Evolutionary conservation across 768 basidiomycete species (phyloP).

Genomic region (Macrolepiota albuminosa): DNA sequence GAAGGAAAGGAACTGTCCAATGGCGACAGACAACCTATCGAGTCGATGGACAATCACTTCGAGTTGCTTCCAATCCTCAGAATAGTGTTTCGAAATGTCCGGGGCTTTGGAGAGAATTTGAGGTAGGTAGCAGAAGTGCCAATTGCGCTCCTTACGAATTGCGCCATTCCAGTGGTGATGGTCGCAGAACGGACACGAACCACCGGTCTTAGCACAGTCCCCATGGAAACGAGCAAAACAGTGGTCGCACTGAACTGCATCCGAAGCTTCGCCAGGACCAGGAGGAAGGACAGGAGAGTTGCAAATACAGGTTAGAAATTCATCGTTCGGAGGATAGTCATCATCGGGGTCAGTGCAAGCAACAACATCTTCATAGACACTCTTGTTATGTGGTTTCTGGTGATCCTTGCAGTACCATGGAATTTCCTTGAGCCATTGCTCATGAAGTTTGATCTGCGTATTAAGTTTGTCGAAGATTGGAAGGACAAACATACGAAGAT

Average conservation of each 20-base stretch:
- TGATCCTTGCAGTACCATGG: constrained; percentile 80
- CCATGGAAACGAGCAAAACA: constrained; percentile 86
- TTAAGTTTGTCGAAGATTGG: constrained; percentile 72
- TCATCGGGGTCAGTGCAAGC: constrained; percentile 73
- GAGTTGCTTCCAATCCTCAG: constrained; percentile 74
- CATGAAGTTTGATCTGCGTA: constrained; percentile 59
- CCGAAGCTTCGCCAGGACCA: constrained; percentile 66
- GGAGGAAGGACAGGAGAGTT: constrained; percentile 72
- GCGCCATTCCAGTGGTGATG: constrained; percentile 90
- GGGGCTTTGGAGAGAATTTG: constrained; percentile 69
- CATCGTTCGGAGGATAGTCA: constrained; percentile 72
- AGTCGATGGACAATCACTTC: constrained; percentile 77
- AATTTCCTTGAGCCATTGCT: constrained; percentile 66
- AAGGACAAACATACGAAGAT: constrained; percentile 68
- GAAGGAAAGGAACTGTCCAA: constrained; percentile 77
- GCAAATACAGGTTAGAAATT: constrained; percentile 86
- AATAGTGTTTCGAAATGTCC: constrained; percentile 73
- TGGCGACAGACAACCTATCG: constrained; percentile 67
- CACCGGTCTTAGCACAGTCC: constrained; percentile 80
- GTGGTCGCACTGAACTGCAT: constrained; percentile 88
- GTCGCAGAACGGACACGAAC: constrained; percentile 88
- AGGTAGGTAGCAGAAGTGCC: constrained; percentile 80
- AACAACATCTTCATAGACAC: constrained; percentile 69
- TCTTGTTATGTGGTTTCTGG: constrained; percentile 54
- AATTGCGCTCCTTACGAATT: constrained; percentile 76